Base-by-base conservation (phyloP, 1,284 basidiomycete genomes). In the Ustilago trichophora region DNA sequence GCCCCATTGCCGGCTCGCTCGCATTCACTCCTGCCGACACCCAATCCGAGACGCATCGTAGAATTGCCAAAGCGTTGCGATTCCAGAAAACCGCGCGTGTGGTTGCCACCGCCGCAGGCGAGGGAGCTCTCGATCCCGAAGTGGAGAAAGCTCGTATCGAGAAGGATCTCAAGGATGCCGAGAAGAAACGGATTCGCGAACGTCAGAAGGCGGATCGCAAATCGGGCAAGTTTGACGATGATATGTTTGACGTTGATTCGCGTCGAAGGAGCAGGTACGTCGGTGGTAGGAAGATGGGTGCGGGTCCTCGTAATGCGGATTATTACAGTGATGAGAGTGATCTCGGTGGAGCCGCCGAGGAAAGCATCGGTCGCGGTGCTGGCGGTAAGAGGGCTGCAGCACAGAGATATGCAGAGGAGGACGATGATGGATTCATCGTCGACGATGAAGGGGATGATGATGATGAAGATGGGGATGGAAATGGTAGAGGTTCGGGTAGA, bases 31-130 rank as follows among this genome's bases (percentile, higher is more conserved):
- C 92, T 0, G 91, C 91, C 10, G 90, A 90, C 62, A 91, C 94
- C 87, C 89, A 92, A 76, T 91, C 90, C 10, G 89, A 91, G 79
- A 92, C 91, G 24, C 92, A 95, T 82, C 87, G 89, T 50, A 89
- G 90, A 85, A 86, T 94, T 37, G 93, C 93, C 6, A 89, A 90
- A 49, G 89, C 90, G 16, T 90, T 94, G 85, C 82, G 91, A 89
- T 80, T 87, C 90, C 52, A 89, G 88, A 21, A 87, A 89, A 57
- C 84, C 90, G 73, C 88, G 86, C 59, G 88, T 90, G 85, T 90
- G 87, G 15, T 76, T 2, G 74, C 72, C 0, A 55, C 59, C 12
- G 37, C 51, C 10, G 72, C 73, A 7, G 59, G 60, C 26, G 73
- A 59, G 27, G 69, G 72, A 13, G 62, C 62, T 5, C 34, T 72